phyloP scores from a whole-genome alignment of 2,329 filamentous ascomycete species.

The Setomelanomma holmii region DNA sequence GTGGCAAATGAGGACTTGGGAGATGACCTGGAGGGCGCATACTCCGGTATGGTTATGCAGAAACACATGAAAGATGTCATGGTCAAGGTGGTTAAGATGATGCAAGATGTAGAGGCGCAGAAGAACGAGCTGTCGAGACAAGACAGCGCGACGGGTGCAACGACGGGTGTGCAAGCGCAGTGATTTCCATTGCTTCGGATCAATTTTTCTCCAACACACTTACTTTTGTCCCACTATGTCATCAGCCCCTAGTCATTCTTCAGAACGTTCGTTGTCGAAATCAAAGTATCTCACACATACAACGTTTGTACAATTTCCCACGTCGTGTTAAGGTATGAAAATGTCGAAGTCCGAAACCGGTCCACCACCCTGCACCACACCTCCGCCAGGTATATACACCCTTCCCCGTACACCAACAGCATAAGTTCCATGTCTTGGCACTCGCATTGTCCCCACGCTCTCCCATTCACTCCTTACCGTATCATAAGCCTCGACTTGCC shows the following conservation, averaged over 20 bases:
- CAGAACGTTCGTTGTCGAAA: neutral
- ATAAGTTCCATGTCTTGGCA: constrained; percentile 36
- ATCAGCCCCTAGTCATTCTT: too few species aligned
- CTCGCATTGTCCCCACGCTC: constrained; percentile 18
- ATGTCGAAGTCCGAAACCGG: constrained; percentile 27
- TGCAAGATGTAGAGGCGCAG: constrained; percentile 6
- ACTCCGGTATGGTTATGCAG: constrained; percentile 13
- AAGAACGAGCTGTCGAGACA: constrained; percentile 6
- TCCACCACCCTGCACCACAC: constrained; percentile 18
- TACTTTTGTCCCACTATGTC: too few species aligned
- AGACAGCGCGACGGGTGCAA: constrained; percentile 3
- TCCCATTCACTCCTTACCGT: constrained; percentile 23
- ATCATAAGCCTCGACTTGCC: constrained; percentile 32
- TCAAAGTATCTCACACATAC: neutral
- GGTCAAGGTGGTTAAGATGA: constrained; percentile 7
- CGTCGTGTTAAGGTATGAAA: constrained; percentile 8
- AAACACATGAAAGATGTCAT: constrained; percentile 12
- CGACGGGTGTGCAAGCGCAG: constrained; percentile 16
- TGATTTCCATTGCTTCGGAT: too few species aligned
- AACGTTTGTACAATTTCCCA: neutral
- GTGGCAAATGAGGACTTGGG: constrained; percentile 22
- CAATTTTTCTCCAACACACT: too few species aligned
- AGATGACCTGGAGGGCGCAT: constrained; percentile 29
- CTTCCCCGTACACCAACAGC: constrained; percentile 26
- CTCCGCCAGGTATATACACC: constrained; percentile 36